phyloP scores from a whole-genome alignment of 2,329 filamentous ascomycete species.

The Monosporascus ibericus region DNA sequence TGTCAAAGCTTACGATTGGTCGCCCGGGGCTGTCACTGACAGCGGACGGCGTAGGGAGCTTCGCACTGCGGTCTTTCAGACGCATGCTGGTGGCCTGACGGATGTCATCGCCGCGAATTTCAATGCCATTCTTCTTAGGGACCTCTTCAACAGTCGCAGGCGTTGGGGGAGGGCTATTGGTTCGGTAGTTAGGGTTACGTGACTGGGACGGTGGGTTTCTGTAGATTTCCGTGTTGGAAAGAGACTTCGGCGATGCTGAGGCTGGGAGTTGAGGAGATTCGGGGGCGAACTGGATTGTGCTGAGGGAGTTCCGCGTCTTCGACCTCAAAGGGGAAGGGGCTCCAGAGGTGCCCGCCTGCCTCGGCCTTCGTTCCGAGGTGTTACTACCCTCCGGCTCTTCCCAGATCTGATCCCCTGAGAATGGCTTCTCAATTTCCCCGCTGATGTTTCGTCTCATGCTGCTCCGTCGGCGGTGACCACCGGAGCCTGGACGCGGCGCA shows the following conservation, averaged over 20 bases:
- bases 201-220: constrained; percentile 79
- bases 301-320: constrained; percentile 61
- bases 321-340: constrained; percentile 43
- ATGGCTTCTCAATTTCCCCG: constrained; percentile 59
- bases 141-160: constrained; percentile 33
- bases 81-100: constrained; percentile 85
- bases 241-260: constrained; percentile 33
- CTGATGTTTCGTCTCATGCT: constrained; percentile 66
- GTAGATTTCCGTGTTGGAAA: constrained; percentile 66
- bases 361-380: constrained; percentile 22
- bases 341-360: constrained; percentile 11
- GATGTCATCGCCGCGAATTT: constrained; percentile 83
- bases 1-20: constrained; percentile 96
- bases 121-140: constrained; percentile 69
- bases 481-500: constrained; percentile 28
- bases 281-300: constrained; percentile 50
- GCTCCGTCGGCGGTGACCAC: constrained; percentile 50
- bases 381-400: constrained; percentile 66
- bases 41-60: constrained; percentile 79
- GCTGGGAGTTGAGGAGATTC: constrained; percentile 33
- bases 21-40: constrained; percentile 87
- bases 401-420: constrained; percentile 77
- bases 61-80: constrained; percentile 78
- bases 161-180: constrained; percentile 46
- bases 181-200: constrained; percentile 72